Evolutionary conservation across 1,139 yeast genomes (phyloP).

Genomic region (Scheffersomyces cryptocercus): DNA sequence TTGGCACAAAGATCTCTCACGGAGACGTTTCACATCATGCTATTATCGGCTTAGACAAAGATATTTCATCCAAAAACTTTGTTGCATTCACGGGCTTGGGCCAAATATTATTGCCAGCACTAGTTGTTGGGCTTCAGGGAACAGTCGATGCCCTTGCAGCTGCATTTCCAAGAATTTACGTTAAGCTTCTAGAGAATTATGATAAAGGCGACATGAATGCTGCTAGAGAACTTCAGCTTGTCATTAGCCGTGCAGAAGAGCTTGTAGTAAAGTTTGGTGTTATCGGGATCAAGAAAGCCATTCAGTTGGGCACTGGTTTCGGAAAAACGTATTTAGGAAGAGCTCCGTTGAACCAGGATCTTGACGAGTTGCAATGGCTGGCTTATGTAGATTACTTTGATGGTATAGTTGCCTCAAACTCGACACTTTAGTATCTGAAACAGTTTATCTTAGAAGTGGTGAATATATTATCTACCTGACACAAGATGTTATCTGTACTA

Average conservation of each 20-base stretch:
- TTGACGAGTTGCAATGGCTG: slow-evolving; percentile 6
- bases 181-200: slow-evolving; percentile 17
- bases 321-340: slow-evolving; percentile 32
- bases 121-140: slow-evolving; percentile 22
- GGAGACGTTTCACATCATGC: slow-evolving; percentile 11
- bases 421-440: neutral
- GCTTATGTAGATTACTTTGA: neutral
- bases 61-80: slow-evolving; percentile 14
- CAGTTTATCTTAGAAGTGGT: neutral
- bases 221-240: slow-evolving; percentile 19
- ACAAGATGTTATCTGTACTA: no score
- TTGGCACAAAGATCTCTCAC: slow-evolving; percentile 50
- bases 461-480: no score
- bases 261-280: slow-evolving; percentile 22
- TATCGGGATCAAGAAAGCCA: slow-evolving; percentile 28
- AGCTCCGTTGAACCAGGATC: slow-evolving; percentile 14
- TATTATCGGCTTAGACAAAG: slow-evolving; percentile 9
- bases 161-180: slow-evolving; percentile 46
- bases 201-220: slow-evolving; percentile 16
- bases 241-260: slow-evolving; percentile 22
- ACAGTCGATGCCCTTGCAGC: slow-evolving; percentile 33
- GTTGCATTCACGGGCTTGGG: slow-evolving; percentile 25
- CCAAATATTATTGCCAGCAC: slow-evolving; percentile 25
- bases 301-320: slow-evolving; percentile 35
- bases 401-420: neutral